phyloP scores from a whole-genome alignment of 345 rosid species.

The Streptanthus diversifolius region DNA sequence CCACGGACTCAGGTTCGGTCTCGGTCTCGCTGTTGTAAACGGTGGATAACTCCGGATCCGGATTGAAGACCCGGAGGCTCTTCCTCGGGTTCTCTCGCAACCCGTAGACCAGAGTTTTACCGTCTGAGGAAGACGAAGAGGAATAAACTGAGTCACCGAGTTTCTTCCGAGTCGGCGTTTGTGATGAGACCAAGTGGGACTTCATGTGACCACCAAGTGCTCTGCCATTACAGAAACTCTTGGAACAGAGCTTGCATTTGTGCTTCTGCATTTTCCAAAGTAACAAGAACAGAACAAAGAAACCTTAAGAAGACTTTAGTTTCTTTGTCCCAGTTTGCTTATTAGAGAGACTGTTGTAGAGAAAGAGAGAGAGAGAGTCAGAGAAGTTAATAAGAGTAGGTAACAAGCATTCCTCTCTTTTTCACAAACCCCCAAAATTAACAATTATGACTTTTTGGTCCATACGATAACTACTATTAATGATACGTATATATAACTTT shows the following conservation, averaged over 20 bases:
- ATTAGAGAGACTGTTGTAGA: constrained; percentile 19
- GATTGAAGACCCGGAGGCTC: constrained; percentile 65
- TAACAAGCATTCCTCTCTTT: constrained; percentile 92
- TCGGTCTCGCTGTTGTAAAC: constrained; percentile 71
- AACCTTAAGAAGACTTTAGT: constrained; percentile 27
- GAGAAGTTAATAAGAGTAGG: constrained; percentile 87
- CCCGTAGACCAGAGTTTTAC: constrained; percentile 44
- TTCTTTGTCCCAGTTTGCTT: constrained; percentile 22
- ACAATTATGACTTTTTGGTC: constrained; percentile 48
- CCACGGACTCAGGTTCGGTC: constrained; percentile 57
- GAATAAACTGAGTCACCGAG: constrained; percentile 34
- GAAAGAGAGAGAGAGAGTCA: constrained; percentile 32
- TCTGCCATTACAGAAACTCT: constrained; percentile 75
- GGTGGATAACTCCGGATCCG: constrained; percentile 43
- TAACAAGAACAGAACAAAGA: constrained; percentile 26
- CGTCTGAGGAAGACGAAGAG: constrained; percentile 55
- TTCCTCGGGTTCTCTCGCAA: constrained; percentile 74
- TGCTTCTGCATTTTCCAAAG: constrained; percentile 58
- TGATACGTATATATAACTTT: constrained; percentile 26
- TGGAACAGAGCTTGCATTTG: constrained; percentile 76
- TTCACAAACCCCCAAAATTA: constrained; percentile 51
- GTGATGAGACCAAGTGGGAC: constrained; percentile 68
- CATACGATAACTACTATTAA: constrained; percentile 34
- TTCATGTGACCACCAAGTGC: constrained; percentile 97
- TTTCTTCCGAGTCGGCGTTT: constrained; percentile 22